Evolutionary conservation across 768 basidiomycete species (phyloP).

Genomic region (Suillus subalutaceus): DNA sequence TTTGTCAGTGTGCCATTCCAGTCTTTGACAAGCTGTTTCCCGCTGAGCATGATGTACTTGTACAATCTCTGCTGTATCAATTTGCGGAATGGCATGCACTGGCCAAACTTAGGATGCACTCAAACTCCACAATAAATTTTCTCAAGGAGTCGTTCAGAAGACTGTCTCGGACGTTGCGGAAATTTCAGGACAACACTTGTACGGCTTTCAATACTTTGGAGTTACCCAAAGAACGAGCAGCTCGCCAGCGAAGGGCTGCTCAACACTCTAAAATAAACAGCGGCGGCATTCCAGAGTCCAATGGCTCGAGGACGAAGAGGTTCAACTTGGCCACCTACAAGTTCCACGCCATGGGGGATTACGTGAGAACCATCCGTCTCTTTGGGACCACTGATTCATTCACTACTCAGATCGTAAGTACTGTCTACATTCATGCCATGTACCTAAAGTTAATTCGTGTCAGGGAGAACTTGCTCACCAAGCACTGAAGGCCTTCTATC

Average conservation of each 20-base stretch:
- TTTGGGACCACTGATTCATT: constrained; percentile 41
- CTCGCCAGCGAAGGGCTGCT: constrained; percentile 19
- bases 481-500: background rate
- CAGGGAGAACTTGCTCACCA: background rate
- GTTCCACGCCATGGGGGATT: constrained; percentile 19
- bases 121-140: constrained; percentile 15
- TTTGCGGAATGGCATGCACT: constrained; percentile 9
- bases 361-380: constrained; percentile 1
- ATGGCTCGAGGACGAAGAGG: constrained; percentile 5
- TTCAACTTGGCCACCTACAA: constrained; percentile 21
- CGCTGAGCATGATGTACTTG: constrained; percentile 21
- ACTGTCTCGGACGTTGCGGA: constrained; percentile 12
- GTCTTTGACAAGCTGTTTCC: constrained; percentile 40
- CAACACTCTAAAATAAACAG: background rate
- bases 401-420: constrained; percentile 36
- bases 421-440: too few relatives aligned
- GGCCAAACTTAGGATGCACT: constrained; percentile 34
- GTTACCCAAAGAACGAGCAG: constrained; percentile 31
- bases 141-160: constrained; percentile 28
- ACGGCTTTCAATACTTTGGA: constrained; percentile 28
- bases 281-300: background rate
- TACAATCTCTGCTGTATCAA: constrained; percentile 29
- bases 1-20: constrained; percentile 36
- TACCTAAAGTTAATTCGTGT: background rate
- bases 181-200: constrained; percentile 27